These are phyloP conservation scores for Solanum peruvianum DNA, from an alignment of 257 asterid genomes.

Conservation along the genomic window DNA sequence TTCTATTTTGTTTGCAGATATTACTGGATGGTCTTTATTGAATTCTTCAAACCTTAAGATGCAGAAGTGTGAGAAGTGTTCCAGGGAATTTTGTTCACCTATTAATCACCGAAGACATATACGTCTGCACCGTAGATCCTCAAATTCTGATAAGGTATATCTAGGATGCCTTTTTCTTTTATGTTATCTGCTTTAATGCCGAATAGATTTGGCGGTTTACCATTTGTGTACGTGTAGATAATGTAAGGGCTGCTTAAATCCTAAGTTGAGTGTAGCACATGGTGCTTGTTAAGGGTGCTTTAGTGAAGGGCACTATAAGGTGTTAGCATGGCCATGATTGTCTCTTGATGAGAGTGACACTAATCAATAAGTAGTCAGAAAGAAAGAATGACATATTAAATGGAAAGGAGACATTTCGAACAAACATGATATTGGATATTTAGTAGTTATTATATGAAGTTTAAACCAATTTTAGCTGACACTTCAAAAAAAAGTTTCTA, in stretches of 20 bases:
- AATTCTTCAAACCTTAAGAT: constrained; percentile 47
- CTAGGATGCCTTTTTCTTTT: constrained; percentile 1
- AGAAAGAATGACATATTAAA: not conserved
- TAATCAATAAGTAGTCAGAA: not conserved
- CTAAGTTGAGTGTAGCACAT: not conserved
- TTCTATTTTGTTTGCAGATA: not conserved
- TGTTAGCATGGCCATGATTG: not conserved
- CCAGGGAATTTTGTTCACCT: constrained; percentile 77
- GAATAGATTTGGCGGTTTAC: not conserved
- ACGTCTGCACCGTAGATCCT: constrained; percentile 78
- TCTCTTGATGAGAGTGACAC: not conserved
- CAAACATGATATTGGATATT: not conserved
- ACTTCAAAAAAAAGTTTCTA: not conserved
- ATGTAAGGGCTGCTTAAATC: not conserved
- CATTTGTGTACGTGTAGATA: not conserved
- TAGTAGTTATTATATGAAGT: not conserved
- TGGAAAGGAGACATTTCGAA: not conserved
- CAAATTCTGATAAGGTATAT: constrained; percentile 64
- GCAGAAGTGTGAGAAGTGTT: constrained; percentile 81
- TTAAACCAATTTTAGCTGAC: not conserved
- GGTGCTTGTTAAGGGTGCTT: not conserved
- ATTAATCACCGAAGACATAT: constrained; percentile 81
- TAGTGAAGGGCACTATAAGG: not conserved
- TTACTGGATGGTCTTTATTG: constrained; percentile 66
- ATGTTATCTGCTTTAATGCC: not conserved